Evolutionary conservation across 164 flowering plant species (phyloP), one percentile per base, ranked within the genome.

Genomic region (Vitis cinerea): DNA sequence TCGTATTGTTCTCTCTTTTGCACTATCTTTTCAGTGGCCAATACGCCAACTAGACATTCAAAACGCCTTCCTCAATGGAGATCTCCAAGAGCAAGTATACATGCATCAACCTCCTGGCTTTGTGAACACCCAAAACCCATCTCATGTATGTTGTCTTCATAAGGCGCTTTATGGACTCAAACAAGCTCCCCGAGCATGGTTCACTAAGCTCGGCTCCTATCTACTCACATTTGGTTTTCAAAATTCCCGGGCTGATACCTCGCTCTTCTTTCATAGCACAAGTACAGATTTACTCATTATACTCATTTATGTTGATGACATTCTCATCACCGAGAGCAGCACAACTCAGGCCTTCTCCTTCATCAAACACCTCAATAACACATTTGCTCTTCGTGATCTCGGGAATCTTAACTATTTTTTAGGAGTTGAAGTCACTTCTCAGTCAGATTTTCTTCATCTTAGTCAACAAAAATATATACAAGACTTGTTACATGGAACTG

Each of bases 161-260:
- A 50, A 61, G 17, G 62, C 65, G 8, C n/a, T 71, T 4, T 71
- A 71, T 50, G 74, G 74, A 3, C 55, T 63, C 9, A 71, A 71
- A 64, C 68, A 71, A 50, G 61, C 68, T 4, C 73, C 67, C 2
- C 2, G 73, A 9, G 73, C 63, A 0, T 71, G 73, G 73, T 63
- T 63, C 13, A 48, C 23, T 10, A 16, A 23, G 13, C 31, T 64
- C 27, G 2, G 14, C 14, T 9, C 11, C 54, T 51, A 23, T 57
- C n/a, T 57, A 12, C 10, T 57, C 9, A 13, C n/a, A 8, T 57
- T 57, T 9, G 60, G 60, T 57, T 57, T 57, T 19, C 10, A 8
- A 19, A 19, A 8, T 8, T 12, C 16, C n/a, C 1, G 16, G 16
- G 60, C 60, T 15, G 60, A 57, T 3, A 12, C 60, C n/a, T 57